A percentile compares a stretch with the other conserved stretches of the same genome.
phyloP scores from a whole-genome alignment of 257 asterid genomes.

The Fraxinus anomala region DNA sequence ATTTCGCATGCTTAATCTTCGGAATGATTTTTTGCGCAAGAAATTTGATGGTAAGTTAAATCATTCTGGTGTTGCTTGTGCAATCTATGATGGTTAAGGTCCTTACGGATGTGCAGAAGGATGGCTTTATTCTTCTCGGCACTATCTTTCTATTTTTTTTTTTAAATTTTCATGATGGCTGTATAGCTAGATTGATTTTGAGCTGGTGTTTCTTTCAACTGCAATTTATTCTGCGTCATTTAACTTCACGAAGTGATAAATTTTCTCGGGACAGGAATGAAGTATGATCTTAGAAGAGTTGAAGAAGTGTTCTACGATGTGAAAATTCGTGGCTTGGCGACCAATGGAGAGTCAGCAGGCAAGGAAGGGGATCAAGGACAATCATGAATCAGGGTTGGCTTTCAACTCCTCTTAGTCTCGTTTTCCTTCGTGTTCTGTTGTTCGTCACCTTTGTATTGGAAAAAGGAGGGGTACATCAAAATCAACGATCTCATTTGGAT shows the following conservation, averaged over 20 bases:
- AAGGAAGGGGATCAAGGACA: slow-evolving; percentile 39
- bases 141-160: background rate
- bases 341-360: slow-evolving; percentile 35
- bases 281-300: slow-evolving; percentile 84
- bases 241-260: background rate
- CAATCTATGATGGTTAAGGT: background rate
- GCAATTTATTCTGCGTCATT: slow-evolving; percentile 15
- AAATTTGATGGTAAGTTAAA: slow-evolving; percentile 79
- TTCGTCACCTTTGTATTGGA: background rate
- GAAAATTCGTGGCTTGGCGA: slow-evolving; percentile 80
- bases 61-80: background rate
- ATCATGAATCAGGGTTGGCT: slow-evolving; percentile 24
- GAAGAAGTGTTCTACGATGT: slow-evolving; percentile 93
- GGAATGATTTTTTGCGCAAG: slow-evolving; percentile 93
- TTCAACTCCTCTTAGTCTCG: background rate
- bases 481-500: background rate
- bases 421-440: background rate
- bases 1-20: slow-evolving; percentile 96
- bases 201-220: background rate
- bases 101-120: background rate
- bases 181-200: background rate
- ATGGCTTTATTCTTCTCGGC: background rate
- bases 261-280: slow-evolving; percentile 69
- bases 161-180: background rate
- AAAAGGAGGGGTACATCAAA: background rate